These are phyloP conservation scores for Ettlia oleoabundans DNA, from an alignment of 139 green algal species.

Conservation along the genomic window DNA sequence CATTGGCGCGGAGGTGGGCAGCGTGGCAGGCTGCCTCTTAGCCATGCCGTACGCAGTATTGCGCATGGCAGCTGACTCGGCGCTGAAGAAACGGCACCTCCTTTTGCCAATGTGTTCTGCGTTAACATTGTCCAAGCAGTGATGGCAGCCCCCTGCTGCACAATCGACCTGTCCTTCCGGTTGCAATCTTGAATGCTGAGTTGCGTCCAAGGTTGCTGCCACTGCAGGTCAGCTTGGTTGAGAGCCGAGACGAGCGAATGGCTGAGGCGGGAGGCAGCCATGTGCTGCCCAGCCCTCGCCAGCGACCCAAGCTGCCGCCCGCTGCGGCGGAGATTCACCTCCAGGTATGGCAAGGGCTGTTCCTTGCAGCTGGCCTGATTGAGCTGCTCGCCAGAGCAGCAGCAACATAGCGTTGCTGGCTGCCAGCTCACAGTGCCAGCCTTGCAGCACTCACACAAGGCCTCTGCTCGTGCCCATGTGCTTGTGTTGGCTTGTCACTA, in stretches of 20 bases:
- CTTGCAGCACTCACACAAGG: no score
- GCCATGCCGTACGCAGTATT: no score
- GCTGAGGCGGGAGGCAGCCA: neutral
- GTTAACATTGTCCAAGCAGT: no score
- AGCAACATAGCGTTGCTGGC: neutral
- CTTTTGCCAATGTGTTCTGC: no score
- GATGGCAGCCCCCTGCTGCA: no score
- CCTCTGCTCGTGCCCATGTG: no score
- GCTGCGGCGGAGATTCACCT: conserved; percentile 61
- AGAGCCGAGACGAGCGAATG: conserved; percentile 42
- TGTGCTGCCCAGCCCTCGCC: conserved; percentile 1
- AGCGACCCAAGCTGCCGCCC: conserved; percentile 18
- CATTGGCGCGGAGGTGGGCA: conserved; percentile 50
- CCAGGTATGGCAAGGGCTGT: conserved; percentile 42
- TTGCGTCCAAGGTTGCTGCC: neutral
- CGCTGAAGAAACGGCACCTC: no score
- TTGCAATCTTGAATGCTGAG: neutral
- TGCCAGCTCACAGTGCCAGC: no score
- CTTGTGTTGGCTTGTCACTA: no score
- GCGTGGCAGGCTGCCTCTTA: no score
- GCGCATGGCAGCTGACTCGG: no score
- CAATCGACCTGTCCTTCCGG: no score
- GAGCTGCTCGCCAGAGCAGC: neutral
- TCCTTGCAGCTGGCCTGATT: neutral
- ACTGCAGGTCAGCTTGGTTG: conserved; percentile 45